Conservation (phyloP, 352 stramenopile species). For the Aphanomyces euteiches region DNA sequence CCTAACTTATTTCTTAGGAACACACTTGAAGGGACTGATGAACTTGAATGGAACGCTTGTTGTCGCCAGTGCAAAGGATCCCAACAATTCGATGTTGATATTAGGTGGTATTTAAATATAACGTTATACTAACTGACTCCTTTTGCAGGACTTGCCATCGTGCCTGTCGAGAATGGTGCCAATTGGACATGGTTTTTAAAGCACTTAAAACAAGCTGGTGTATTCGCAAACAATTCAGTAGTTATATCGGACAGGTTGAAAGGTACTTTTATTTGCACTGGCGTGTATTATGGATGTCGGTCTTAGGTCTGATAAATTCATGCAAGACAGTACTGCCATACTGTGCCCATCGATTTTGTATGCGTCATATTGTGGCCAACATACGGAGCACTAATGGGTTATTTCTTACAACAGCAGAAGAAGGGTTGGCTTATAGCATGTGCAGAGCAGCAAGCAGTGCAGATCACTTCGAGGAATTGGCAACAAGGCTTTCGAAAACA, state of each 20-base stretch:
- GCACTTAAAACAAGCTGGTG: neutral
- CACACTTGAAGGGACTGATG: neutral
- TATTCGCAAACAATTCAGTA: neutral
- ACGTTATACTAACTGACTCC: neutral
- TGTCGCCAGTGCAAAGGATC: constrained; percentile 1
- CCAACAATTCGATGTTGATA: neutral
- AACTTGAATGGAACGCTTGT: neutral
- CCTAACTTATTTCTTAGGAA: neutral
- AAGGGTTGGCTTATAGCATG: neutral
- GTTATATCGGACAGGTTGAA: constrained; percentile 1
- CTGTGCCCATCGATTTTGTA: constrained; percentile 2
- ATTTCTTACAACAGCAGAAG: neutral
- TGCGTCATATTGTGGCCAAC: constrained; percentile 1
- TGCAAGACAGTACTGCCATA: neutral
- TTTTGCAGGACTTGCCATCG: neutral
- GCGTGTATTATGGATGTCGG: neutral
- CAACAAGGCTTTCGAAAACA: too few relatives aligned
- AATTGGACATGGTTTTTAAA: neutral
- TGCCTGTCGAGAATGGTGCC: neutral
- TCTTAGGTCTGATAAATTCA: neutral
- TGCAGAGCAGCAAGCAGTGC: neutral
- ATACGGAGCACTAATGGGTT: neutral
- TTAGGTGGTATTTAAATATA: neutral
- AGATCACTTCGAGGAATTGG: neutral
- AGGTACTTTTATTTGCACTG: neutral